Evolutionary conservation across 2,329 filamentous ascomycete species (phyloP), one percentile per base, ranked within the genome.

Genomic region (Paradendryphiella salina): DNA sequence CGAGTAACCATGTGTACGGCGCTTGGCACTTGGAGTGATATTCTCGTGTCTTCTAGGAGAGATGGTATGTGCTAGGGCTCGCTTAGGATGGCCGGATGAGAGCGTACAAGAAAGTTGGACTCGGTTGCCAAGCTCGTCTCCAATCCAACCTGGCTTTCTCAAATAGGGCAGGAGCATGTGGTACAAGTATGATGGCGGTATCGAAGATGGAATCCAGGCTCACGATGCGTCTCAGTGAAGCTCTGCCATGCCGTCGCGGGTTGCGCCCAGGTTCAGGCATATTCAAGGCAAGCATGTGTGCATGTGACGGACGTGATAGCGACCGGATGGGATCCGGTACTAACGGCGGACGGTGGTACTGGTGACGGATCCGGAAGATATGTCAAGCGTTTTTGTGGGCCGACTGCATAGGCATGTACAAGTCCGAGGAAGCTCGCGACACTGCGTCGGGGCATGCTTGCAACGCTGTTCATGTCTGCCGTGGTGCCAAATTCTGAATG

Each of bases 1-100:
- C 15, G 65, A 70, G 18, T 69, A 50, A 61, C 21, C 9, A 36
- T 26, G 38, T n/a, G 17, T 6, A 18, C 14, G 13, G 26, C n/a
- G 13, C 20, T 17, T 40, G 21, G 29, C 29, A 39, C 11, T 33
- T 23, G 8, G 29, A 39, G 29, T 37, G 23, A 8, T n/a, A 37
- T 39, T 10, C 35, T 17, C 42, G 33, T 43, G 21, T 28, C 17
- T 37, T 52, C 37, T n/a, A n/a, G n/a, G n/a, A n/a, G n/a, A n/a
- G n/a, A n/a, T n/a, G n/a, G n/a, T n/a, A 60, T 52, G 53, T 50
- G 51, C 54, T 49, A 50, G 52, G 43, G 48, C 44, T 60, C 56
- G 59, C 54, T 59, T 64, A 57, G 28, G 40, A 50, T 21, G 6
- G 41, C 32, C 34, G 35, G 46, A 45, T 46, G 54, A 54, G 39